Conservation (phyloP, 2,329 filamentous ascomycete species). For the Tolypocladium cylindrosporum region DNA sequence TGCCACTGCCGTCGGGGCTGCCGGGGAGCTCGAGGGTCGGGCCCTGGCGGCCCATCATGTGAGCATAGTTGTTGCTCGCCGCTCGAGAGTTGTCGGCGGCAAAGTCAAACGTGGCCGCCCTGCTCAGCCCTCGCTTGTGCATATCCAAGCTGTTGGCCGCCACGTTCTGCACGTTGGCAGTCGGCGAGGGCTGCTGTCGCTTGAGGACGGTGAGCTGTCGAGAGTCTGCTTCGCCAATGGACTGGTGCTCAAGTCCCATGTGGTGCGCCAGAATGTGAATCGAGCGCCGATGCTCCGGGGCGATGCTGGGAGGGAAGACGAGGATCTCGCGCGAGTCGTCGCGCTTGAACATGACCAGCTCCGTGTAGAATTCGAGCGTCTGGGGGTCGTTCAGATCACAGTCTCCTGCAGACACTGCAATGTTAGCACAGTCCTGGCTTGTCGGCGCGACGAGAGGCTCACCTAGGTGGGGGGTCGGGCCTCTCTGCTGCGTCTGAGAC, state of each 20-base stretch:
- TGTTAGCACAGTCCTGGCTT: conserved; percentile 1
- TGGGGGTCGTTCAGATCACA: conserved; percentile 87
- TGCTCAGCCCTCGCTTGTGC: conserved; percentile 75
- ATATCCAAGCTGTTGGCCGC: conserved; percentile 62
- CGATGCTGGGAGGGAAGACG: conserved; percentile 71
- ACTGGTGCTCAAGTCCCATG: conserved; percentile 85
- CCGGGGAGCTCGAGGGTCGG: conserved; percentile 84
- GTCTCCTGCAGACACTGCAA: conserved; percentile 34
- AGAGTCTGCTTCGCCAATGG: conserved; percentile 77
- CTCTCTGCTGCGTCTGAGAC: conserved; percentile 50
- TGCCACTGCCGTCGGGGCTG: conserved; percentile 53
- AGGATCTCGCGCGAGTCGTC: conserved; percentile 68
- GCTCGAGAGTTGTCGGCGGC: conserved; percentile 63
- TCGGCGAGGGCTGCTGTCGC: conserved; percentile 41
- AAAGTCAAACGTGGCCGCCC: conserved; percentile 96
- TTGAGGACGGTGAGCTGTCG: conserved; percentile 88
- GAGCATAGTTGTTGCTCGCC: conserved; percentile 57
- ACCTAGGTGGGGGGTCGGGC: conserved; percentile 33
- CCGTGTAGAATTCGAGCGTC: conserved; percentile 80
- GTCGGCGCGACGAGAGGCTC: conserved; percentile 4
- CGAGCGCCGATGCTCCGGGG: conserved; percentile 75
- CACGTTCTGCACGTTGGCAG: conserved; percentile 44
- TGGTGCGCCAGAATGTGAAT: conserved; percentile 94
- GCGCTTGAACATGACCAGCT: conserved; percentile 81
- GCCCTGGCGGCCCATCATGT: conserved; percentile 68